Evolutionary conservation across 1,139 yeast genomes (phyloP), one percentile per base, ranked within the genome.

Genomic region (Lodderomyces theae): DNA sequence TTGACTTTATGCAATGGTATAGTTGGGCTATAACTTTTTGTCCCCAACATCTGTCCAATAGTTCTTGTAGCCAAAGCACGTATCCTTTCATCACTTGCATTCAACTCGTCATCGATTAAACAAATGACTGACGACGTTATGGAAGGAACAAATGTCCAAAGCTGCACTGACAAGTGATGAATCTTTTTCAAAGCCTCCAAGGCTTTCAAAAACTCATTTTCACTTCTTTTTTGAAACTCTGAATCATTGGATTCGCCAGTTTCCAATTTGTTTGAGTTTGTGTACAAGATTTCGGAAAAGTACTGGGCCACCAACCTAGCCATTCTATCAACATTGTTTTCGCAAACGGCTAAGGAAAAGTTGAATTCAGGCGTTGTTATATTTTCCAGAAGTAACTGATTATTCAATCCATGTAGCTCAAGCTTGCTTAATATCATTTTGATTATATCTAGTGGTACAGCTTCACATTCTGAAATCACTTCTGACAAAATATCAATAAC

Each of bases 131-230:
- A 80, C 3, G 77, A 73, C 19, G 88, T 64, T 23, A 87, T 64
- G 32, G 85, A 92, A 0, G 97, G 97, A 0, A 82, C 82, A 42
- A 77, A 73, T 47, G 70, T 76, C 96, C 96, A 90, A 4, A 89
- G 67, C 48, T 83, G 83, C 5, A 81, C 66, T 0, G 85, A 69
- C 28, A 88, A 63, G 21, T 63, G 69, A 53, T 88, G 95, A 5
- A 86, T 68, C 50, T 80, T 82, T 16, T 64, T 66, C 44, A 83
- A 62, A 16, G 74, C 76, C 23, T 68, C 74, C 36, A 68, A 52
- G 3, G 74, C 66, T 19, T 58, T 60, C 11, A 51, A 35, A 7
- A 34, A 34, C 38, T 23, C 24, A 16, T 23, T 37, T 30, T 30
- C 25, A 19, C 32, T 21, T 35, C 31, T 16, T 34, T 25, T 35